These are phyloP conservation scores for Hypoxylon cercidicola DNA, from an alignment of 495 filamentous ascomycete genomes.

Conservation along the genomic window DNA sequence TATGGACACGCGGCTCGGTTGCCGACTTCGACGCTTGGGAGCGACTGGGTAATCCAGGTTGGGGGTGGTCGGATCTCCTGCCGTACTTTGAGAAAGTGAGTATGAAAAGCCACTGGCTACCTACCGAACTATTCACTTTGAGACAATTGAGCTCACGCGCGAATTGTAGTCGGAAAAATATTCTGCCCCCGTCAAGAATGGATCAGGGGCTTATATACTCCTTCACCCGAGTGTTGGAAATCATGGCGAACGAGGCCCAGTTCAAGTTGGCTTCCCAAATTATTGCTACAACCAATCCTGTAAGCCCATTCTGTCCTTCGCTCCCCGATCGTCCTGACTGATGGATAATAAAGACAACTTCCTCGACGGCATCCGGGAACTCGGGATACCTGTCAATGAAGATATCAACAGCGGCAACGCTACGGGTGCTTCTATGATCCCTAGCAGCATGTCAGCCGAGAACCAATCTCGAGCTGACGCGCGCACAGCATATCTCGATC, in stretches of 20 bases:
- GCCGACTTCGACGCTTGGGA: constrained; percentile 69
- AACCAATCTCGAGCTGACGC: constrained; percentile 64
- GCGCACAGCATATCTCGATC: constrained; percentile 57
- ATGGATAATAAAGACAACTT: constrained; percentile 56
- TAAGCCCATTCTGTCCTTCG: constrained; percentile 36
- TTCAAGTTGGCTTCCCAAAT: constrained; percentile 64
- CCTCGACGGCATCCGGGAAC: constrained; percentile 58
- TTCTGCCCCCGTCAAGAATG: constrained; percentile 9
- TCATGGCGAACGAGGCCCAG: constrained; percentile 54
- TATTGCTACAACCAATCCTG: constrained; percentile 60
- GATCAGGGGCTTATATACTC: constrained; percentile 39
- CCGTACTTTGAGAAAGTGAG: constrained; percentile 67
- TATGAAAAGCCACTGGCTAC: neutral
- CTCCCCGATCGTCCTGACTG: constrained; percentile 6
- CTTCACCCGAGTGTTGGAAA: constrained; percentile 50
- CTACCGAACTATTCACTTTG: neutral
- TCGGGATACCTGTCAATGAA: constrained; percentile 59
- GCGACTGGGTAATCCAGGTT: constrained; percentile 68
- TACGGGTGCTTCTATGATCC: constrained; percentile 58
- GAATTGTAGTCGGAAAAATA: constrained; percentile 32
- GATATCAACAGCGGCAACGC: constrained; percentile 60
- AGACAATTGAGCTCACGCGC: constrained; percentile 34
- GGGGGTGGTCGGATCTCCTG: constrained; percentile 68
- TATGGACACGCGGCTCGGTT: constrained; percentile 55
- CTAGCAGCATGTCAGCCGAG: constrained; percentile 55